These are phyloP conservation scores for Saccharomycopsis hybrid DNA, from an alignment of 1,139 yeast species.

Conservation along the genomic window DNA sequence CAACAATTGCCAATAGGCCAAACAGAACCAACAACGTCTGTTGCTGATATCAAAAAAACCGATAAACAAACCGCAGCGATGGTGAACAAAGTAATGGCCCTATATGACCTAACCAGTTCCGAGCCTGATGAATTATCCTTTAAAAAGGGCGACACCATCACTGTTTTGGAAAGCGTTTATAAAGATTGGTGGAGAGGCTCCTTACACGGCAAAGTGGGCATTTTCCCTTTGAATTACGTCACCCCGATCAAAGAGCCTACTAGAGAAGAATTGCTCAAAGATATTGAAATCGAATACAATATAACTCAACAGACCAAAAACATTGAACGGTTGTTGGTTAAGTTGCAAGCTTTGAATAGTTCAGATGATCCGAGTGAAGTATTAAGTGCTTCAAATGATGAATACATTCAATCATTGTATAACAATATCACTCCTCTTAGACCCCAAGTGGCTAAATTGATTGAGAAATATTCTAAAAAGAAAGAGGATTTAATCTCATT, in stretches of 20 bases:
- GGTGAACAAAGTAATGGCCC: slow-evolving; percentile 69
- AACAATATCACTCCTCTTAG: slow-evolving; percentile 66
- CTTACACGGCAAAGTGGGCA: slow-evolving; percentile 71
- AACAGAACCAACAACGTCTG: slow-evolving; percentile 1
- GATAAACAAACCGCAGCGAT: slow-evolving; percentile 32
- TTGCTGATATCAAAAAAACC: slow-evolving; percentile 20
- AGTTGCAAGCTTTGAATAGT: slow-evolving; percentile 34
- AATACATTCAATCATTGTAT: slow-evolving; percentile 49
- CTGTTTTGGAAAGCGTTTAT: slow-evolving; percentile 81
- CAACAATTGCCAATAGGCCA: background rate
- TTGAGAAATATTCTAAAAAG: slow-evolving; percentile 68
- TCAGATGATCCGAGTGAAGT: slow-evolving; percentile 31
- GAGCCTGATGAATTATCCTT: slow-evolving; percentile 70
- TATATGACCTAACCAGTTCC: slow-evolving; percentile 70
- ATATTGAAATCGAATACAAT: slow-evolving; percentile 37
- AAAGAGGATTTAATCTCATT: slow-evolving; percentile 70
- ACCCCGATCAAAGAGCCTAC: slow-evolving; percentile 69
- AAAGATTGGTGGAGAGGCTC: slow-evolving; percentile 97
- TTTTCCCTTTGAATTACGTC: slow-evolving; percentile 92
- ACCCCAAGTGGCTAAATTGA: slow-evolving; percentile 63
- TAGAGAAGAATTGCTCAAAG: slow-evolving; percentile 42
- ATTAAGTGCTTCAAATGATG: slow-evolving; percentile 32
- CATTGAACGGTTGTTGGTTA: slow-evolving; percentile 60
- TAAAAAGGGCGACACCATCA: slow-evolving; percentile 69
- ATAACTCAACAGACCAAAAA: slow-evolving; percentile 45